A percentile compares a stretch with the other conserved stretches of the same genome.
phyloP scores from a whole-genome alignment of 148 eudicot genomes.

The Nyssa sinensis region DNA sequence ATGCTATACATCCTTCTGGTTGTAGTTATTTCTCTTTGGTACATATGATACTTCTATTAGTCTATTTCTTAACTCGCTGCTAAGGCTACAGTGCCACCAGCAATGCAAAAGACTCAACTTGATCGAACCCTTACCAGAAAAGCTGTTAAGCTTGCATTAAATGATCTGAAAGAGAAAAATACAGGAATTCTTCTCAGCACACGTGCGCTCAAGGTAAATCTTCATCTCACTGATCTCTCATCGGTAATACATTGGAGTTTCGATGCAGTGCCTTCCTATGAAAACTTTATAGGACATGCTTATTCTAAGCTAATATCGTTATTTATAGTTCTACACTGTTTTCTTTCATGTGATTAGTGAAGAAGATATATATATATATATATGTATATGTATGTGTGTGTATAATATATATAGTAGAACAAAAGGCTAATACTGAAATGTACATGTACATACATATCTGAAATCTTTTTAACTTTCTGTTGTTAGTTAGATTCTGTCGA shows the following conservation, averaged over 20 bases:
- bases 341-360: background rate
- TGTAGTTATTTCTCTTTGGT: constrained; percentile 4
- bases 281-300: background rate
- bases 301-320: background rate
- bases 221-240: constrained; percentile 11
- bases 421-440: background rate
- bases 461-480: too few species aligned
- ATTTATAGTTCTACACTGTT: background rate
- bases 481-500: too few species aligned
- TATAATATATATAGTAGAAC: background rate
- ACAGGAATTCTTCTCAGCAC: constrained; percentile 74
- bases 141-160: constrained; percentile 66
- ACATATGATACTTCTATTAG: background rate
- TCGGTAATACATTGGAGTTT: background rate
- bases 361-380: background rate
- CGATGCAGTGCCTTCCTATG: background rate
- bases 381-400: too few species aligned
- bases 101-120: constrained; percentile 27
- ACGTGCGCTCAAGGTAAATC: constrained; percentile 69
- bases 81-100: constrained; percentile 38
- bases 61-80: constrained; percentile 58
- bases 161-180: constrained; percentile 77
- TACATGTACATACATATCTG: too few species aligned
- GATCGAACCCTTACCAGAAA: constrained; percentile 53
- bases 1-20: constrained; percentile 1